Base-by-base conservation (phyloP, 2,329 filamentous ascomycete species). In the Niveomyces coronatus region DNA sequence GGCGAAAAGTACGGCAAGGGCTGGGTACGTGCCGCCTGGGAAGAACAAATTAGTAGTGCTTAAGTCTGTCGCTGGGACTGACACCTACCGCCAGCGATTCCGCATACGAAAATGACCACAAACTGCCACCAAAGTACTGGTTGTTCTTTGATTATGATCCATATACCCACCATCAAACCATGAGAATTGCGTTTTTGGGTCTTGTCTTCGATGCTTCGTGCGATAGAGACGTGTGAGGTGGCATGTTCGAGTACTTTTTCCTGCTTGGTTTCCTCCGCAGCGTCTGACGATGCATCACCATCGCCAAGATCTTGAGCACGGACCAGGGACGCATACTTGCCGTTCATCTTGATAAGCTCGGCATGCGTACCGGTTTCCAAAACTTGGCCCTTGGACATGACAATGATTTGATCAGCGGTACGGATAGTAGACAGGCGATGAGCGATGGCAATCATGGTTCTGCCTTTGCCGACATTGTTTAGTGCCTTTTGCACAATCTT, bases 391-490 rank as follows among this genome's bases (percentile, higher is more conserved):
- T 74, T 63, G 7, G 70, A 62, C 49, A 83, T 64, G 13, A 84
- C 77, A 9, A 82, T 60, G 39, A 83, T 83, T 35, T 76, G 71
- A 47, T 83, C 74, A 0, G 79, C 79, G 35, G 74, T 63, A 43
- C 66, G 66, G 41, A 78, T 71, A 0, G 74, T 78, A 0, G 70
- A 71, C 1, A 79, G 59, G 2, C 73, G 58, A 50, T 79, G 75
- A 0, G 79, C 78, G 42, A 83, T 79, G 15, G 78, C 67, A 30
- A 83, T 72, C 3, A 77, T 81, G 1, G 79, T 83, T 14, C 77
- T 64, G 17, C 69, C 68, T 31, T 65, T 61, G 2, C 74, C 72
- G 7, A 60, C 59, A 5, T 68, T 66, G 44, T 72, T 68, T 15
- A 79, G 61, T 0, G 74, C 73, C 35, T 63, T 54, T 44, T 79